phyloP scores from a whole-genome alignment of 2,329 filamentous ascomycete species.

The Aspergillus niger region DNA sequence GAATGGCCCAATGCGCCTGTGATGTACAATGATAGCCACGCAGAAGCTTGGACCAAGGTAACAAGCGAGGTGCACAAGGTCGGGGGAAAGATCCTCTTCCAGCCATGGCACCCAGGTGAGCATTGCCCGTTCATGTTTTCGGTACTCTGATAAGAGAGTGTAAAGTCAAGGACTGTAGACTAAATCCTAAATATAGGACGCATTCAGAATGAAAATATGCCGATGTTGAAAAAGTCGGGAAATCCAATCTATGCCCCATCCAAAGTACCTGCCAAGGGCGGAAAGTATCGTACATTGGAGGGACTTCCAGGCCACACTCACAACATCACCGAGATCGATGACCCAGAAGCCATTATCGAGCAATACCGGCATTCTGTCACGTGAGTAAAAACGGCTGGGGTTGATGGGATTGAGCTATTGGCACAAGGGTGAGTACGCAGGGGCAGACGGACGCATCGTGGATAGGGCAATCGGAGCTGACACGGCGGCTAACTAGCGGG shows the following conservation, averaged over 20 bases:
- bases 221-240: slow-evolving; percentile 20
- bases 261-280: slow-evolving; percentile 15
- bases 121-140: background rate
- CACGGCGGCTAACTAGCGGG: background rate
- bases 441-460: too few species aligned
- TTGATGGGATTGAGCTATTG: slow-evolving; percentile 21
- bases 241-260: slow-evolving; percentile 26
- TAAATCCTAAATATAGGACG: slow-evolving; percentile 5
- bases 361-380: slow-evolving; percentile 12
- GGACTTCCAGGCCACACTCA: slow-evolving; percentile 18
- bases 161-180: background rate
- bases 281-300: slow-evolving; percentile 23
- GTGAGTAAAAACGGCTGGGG: slow-evolving; percentile 18
- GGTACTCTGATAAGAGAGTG: too few species aligned
- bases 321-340: slow-evolving; percentile 17
- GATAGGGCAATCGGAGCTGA: slow-evolving; percentile 10
- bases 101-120: slow-evolving; percentile 28
- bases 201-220: slow-evolving; percentile 26
- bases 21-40: slow-evolving; percentile 23
- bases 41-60: slow-evolving; percentile 24
- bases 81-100: slow-evolving; percentile 26
- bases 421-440: slow-evolving; percentile 14
- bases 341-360: slow-evolving; percentile 15
- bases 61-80: slow-evolving; percentile 25
- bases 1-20: slow-evolving; percentile 26